These are phyloP conservation scores for Pichia sp. DNA, from an alignment of 1,139 yeast genomes.

Conservation along the genomic window DNA sequence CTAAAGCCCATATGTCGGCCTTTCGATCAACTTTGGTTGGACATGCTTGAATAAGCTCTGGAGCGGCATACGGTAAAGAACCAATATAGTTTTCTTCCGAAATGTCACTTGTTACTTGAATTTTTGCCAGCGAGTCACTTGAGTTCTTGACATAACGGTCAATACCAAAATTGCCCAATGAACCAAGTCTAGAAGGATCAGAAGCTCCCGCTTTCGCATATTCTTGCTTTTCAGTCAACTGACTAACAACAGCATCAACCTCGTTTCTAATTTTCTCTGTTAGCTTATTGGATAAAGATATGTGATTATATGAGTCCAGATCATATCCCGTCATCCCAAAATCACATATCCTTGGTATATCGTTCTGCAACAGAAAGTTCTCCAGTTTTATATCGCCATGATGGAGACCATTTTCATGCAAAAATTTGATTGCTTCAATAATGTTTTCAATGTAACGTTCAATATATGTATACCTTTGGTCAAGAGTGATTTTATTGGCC, in stretches of 20 bases:
- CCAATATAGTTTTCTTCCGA: slow-evolving; percentile 42
- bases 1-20: slow-evolving; percentile 89
- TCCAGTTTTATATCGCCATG: slow-evolving; percentile 91
- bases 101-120: not conserved
- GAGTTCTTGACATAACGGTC: not conserved
- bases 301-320: slow-evolving; percentile 1
- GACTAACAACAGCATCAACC: not conserved
- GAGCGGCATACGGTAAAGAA: slow-evolving; percentile 87
- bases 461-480: slow-evolving; percentile 29
- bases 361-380: slow-evolving; percentile 58
- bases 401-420: slow-evolving; percentile 67
- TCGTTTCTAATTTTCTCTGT: not conserved
- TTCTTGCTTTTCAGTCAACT: not conserved
- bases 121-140: not conserved
- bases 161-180: not conserved
- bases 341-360: slow-evolving; percentile 58
- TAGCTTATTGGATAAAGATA: not conserved
- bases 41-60: slow-evolving; percentile 63
- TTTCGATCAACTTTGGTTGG: slow-evolving; percentile 60
- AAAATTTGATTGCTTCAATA: slow-evolving; percentile 53
- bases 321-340: slow-evolving; percentile 61
- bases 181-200: slow-evolving; percentile 75
- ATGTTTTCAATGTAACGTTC: slow-evolving; percentile 44
- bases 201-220: slow-evolving; percentile 28
- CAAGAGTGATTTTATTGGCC: slow-evolving; percentile 18